Evolutionary conservation across 1,139 yeast species (phyloP), one percentile per base, ranked within the genome.

Genomic region (Blastobotrys persicus): DNA sequence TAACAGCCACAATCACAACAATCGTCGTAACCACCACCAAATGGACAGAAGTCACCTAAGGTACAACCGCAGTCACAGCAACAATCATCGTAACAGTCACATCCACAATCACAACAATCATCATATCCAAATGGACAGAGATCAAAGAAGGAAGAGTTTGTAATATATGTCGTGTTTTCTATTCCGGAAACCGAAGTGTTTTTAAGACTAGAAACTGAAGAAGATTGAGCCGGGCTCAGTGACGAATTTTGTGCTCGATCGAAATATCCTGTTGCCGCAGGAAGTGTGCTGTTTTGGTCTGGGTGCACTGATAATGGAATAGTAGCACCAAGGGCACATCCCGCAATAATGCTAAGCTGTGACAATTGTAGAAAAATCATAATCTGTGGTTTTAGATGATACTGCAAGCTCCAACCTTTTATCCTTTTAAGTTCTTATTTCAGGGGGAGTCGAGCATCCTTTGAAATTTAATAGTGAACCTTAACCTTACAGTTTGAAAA

Each of bases 111-210:
- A n/a, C n/a, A n/a, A n/a, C n/a, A n/a, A n/a, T 19, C 28, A 19
- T 19, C n/a, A 3, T 28, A 26, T 18, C 41, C 41, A 18, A 37
- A 37, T 19, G 41, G 41, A 14, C 41, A 37, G 12, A 37, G 19
- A 9, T 28, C 41, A 19, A 13, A 14, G 17, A 18, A 37, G 12
- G 41, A 37, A 18, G 41, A n/a, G 13, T 37, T 37, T 18, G 3
- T 4, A 4, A 18, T 13, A 4, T 3, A 26, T 4, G 28, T 23
- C 18, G 12, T 13, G 12, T 18, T 13, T 9, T 37, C 41, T 4
- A 4, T 37, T 23, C 28, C 28, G 28, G 9, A 5, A 9, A 23
- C 9, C 5, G 28, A 23, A 23, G 9, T 9, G 9, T 23, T 23
- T 23, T 23, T 5, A 23, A 23, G 9, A 23, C 28, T 23, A 23